These are phyloP conservation scores for Talaromyces liani DNA, from an alignment of 495 filamentous ascomycete genomes.

Conservation along the genomic window DNA sequence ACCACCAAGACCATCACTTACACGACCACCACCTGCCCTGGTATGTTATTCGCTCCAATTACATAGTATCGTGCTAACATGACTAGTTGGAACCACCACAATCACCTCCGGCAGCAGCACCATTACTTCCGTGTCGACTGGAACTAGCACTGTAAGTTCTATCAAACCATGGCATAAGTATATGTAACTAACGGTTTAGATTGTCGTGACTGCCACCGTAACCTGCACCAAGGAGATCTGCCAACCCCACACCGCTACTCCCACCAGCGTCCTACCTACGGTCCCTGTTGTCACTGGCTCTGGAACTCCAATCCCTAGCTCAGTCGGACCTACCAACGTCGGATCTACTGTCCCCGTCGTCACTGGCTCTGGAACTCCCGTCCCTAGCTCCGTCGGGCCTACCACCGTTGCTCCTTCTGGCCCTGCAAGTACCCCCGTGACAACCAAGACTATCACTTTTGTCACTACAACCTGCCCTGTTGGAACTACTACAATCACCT, in stretches of 20 bases:
- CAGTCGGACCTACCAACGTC: not conserved
- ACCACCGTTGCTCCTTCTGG: not conserved
- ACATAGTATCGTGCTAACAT: no score
- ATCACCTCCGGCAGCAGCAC: conserved; percentile 4
- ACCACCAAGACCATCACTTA: conserved; percentile 9
- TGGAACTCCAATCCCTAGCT: not conserved
- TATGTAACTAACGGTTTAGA: not conserved
- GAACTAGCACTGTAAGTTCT: not conserved
- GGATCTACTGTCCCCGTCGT: not conserved
- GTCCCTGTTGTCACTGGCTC: not conserved
- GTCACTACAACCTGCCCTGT: conserved; percentile 11
- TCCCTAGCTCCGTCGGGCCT: not conserved
- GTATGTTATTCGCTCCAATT: no score
- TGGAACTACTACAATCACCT: not conserved
- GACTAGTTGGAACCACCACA: not conserved
- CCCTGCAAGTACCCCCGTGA: not conserved
- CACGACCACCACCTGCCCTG: conserved; percentile 11
- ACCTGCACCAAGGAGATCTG: conserved; percentile 9
- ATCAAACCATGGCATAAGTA: no score
- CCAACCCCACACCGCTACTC: conserved; percentile 4
- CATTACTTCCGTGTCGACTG: not conserved
- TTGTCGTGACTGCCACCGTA: conserved; percentile 5
- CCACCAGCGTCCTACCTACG: not conserved
- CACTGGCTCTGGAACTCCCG: not conserved
- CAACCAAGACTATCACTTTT: conserved; percentile 8